Percentiles rank a stretch among this genome's conserved stretches.
Evolutionary conservation across 164 flowering plant genomes (phyloP).

Genomic region (Piper betle): DNA sequence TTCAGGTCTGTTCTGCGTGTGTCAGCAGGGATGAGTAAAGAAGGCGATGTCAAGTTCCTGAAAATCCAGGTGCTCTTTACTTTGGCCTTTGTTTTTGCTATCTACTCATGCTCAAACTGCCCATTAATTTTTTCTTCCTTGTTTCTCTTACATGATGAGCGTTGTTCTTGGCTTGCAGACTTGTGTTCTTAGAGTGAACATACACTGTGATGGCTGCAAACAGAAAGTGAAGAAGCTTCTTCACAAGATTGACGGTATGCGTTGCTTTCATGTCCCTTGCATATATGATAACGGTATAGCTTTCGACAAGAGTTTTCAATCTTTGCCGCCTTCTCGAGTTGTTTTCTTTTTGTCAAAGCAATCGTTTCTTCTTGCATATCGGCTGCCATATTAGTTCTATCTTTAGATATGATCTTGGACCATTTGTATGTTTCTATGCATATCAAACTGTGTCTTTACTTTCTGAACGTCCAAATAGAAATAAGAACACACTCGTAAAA

Average conservation of each 20-base stretch:
- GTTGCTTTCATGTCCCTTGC: no score
- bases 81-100: background rate
- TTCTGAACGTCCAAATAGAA: no score
- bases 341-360: no score
- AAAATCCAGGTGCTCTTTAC: conserved; percentile 56
- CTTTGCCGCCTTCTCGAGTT: no score
- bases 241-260: conserved; percentile 75
- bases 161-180: conserved; percentile 42
- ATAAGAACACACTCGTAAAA: no score
- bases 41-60: conserved; percentile 40
- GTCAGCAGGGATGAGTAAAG: conserved; percentile 51
- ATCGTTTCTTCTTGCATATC: no score
- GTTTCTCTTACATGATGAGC: conserved; percentile 4
- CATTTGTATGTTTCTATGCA: no score
- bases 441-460: no score
- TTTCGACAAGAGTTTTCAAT: no score
- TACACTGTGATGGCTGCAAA: conserved; percentile 86
- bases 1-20: background rate
- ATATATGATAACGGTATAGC: background rate
- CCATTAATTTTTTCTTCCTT: conserved; percentile 2
- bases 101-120: background rate
- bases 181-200: conserved; percentile 74
- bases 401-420: no score
- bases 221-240: conserved; percentile 78
- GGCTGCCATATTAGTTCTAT: no score